These are phyloP conservation scores for Hericium rajendrae DNA, from an alignment of 768 basidiomycete species.

Conservation along the genomic window DNA sequence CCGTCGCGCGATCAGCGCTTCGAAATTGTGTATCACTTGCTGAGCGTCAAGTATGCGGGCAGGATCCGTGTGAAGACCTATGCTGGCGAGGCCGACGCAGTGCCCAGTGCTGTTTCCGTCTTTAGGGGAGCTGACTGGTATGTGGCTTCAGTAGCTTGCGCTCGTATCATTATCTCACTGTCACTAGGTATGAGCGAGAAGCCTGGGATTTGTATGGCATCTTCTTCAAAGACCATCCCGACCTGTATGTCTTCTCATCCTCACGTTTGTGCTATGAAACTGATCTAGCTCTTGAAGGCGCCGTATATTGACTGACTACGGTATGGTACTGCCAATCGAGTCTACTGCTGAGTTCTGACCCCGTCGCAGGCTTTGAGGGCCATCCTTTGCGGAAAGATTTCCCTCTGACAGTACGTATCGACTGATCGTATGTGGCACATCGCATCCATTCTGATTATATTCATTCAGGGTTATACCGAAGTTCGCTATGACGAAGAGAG, in stretches of 20 bases:
- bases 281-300: conserved; percentile 42
- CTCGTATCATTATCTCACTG: conserved; percentile 1
- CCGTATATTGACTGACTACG: conserved; percentile 97
- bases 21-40: conserved; percentile 92
- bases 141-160: conserved; percentile 13
- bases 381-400: conserved; percentile 98
- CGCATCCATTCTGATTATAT: too few relatives aligned
- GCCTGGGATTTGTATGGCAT: conserved; percentile 97
- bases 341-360: conserved; percentile 6
- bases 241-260: conserved; percentile 54
- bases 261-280: conserved; percentile 2
- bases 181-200: conserved; percentile 84
- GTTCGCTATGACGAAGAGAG: conserved; percentile 96
- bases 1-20: conserved; percentile 90
- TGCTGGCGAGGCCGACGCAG: conserved; percentile 84
- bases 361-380: conserved; percentile 75
- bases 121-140: conserved; percentile 95
- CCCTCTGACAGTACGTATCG: conserved; percentile 73
- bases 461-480: conserved; percentile 87
- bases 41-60: conserved; percentile 70
- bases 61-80: conserved; percentile 97
- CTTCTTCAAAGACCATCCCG: conserved; percentile 93
- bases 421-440: too few relatives aligned
- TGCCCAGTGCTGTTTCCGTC: conserved; percentile 70
- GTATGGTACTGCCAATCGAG: conserved; percentile 27